phyloP scores from a whole-genome alignment of 2,329 filamentous ascomycete genomes.

The Leptographium flavum region DNA sequence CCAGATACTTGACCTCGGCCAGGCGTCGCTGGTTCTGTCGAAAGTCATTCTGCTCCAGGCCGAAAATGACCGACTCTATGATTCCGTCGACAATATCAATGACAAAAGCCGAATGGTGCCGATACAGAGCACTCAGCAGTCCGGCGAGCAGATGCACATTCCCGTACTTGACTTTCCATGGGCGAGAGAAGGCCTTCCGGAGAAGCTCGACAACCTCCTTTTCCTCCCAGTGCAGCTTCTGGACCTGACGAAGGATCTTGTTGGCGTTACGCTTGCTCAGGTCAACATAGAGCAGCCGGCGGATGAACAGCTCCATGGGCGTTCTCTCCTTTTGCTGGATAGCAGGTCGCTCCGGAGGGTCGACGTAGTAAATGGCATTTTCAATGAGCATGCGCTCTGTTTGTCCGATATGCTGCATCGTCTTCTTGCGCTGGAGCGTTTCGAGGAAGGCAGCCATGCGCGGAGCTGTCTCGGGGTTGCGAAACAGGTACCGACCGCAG shows the following conservation, averaged over 20 bases:
- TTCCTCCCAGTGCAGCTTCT: conserved; percentile 96
- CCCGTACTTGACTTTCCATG: conserved; percentile 93
- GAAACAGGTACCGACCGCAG: conserved; percentile 83
- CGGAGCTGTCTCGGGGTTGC: conserved; percentile 82
- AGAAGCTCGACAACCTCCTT: conserved; percentile 45
- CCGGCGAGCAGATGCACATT: conserved; percentile 91
- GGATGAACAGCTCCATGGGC: conserved; percentile 81
- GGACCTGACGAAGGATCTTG: conserved; percentile 85
- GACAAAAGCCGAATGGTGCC: conserved; percentile 84
- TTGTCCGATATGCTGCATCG: conserved; percentile 85
- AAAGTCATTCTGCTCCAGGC: conserved; percentile 92
- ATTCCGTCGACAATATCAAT: conserved; percentile 86
- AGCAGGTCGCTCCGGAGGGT: conserved; percentile 81
- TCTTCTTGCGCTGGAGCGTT: conserved; percentile 89
- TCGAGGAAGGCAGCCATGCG: conserved; percentile 91
- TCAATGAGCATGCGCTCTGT: conserved; percentile 97
- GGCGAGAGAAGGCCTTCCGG: conserved; percentile 88
- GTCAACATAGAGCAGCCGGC: conserved; percentile 84
- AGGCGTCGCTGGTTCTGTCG: conserved; percentile 91
- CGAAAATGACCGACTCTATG: conserved; percentile 74
- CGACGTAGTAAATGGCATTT: conserved; percentile 95
- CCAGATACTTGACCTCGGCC: conserved; percentile 90
- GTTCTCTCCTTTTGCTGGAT: conserved; percentile 96
- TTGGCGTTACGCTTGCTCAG: conserved; percentile 90
- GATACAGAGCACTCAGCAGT: conserved; percentile 73